Evolutionary conservation across 2,329 filamentous ascomycete species (phyloP), one percentile per base, ranked within the genome.

Genomic region (Domatiomyces catenatus): DNA sequence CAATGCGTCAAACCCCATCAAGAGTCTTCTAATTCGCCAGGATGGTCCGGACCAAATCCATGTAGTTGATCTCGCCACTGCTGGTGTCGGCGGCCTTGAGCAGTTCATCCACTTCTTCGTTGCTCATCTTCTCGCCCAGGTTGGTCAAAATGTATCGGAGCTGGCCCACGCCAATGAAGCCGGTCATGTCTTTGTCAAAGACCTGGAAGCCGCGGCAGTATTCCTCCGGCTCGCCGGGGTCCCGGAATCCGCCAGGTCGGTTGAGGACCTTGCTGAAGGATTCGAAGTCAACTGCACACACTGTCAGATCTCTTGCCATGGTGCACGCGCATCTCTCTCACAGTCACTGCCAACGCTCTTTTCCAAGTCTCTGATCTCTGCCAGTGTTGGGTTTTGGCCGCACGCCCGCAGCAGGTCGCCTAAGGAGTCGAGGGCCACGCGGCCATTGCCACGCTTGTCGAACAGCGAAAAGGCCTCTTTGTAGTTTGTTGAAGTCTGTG

Each of bases 391-490:
- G 73, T 98, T 98, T 75, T 98, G 92, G 46, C 92, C 92, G 67
- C 92, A 98, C 50, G 92, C 92, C 66, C 92, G 85, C 59, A 98
- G 81, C 54, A 98, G 79, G 68, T 98, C 92, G 61, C 92, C 92
- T 51, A 98, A 80, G 58, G 83, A 84, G 59, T 90, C 84, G 67
- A 89, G 75, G 42, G 84, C 72, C 61, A 96, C 92, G 62, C 89
- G 89, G 66, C 90, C 89, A 67, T 86, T 94, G 66, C 92, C 92
- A 69, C 92, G 90, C 82, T 95, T 96, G 78, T 98, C 92, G 76
- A 96, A 98, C 68, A 98, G 85, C 63, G 89, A 89, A 73, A 98
- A 98, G 61, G 92, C 92, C 83, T 98, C 92, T 77, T 96, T 96
- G 86, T 96, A 98, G 83, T 98, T 96, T 74, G 90, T 96, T 55